A percentile compares a stretch with the other conserved stretches of the same genome.
Evolutionary conservation across 1,139 yeast genomes (phyloP).

Genomic region (Protomyces inundatus): DNA sequence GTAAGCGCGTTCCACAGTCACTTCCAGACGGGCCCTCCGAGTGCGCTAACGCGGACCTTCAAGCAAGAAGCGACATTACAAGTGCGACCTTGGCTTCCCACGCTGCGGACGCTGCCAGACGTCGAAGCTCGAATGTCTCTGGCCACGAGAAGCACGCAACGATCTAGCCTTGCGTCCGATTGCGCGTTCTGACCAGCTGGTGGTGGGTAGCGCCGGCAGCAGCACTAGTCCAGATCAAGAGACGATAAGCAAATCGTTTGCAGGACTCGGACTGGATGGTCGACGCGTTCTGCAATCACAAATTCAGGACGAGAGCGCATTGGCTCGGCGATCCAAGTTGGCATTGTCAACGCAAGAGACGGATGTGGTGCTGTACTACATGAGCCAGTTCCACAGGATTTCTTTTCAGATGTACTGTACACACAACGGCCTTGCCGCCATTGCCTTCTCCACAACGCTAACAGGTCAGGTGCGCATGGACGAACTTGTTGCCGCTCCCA

Average conservation of each 20-base stretch:
- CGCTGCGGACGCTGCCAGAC: conserved; percentile 1
- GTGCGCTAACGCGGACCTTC: too few relatives aligned
- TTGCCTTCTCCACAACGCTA: neutral
- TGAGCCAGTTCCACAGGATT: conserved; percentile 3
- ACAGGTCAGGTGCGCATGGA: conserved; percentile 10
- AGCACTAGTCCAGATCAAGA: neutral
- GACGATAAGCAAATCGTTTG: neutral
- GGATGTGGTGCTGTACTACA: neutral
- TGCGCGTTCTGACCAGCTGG: neutral
- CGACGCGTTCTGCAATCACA: neutral
- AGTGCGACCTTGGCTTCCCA: conserved; percentile 5
- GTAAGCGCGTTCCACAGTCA: too few relatives aligned
- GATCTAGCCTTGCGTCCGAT: neutral
- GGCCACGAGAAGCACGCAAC: neutral
- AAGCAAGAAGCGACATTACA: conserved; percentile 29
- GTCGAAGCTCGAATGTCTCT: neutral
- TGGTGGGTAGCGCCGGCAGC: too few relatives aligned
- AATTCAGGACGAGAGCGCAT: neutral
- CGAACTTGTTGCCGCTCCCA: conserved; percentile 6
- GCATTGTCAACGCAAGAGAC: conserved; percentile 6
- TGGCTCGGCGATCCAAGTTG: neutral
- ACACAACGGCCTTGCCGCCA: too few relatives aligned
- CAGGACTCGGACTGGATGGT: neutral
- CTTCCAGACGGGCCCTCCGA: too few relatives aligned
- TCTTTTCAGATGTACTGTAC: conserved; percentile 9